Evolutionary conservation across 768 basidiomycete genomes (phyloP).

Genomic region (Naganishia kalamii): DNA sequence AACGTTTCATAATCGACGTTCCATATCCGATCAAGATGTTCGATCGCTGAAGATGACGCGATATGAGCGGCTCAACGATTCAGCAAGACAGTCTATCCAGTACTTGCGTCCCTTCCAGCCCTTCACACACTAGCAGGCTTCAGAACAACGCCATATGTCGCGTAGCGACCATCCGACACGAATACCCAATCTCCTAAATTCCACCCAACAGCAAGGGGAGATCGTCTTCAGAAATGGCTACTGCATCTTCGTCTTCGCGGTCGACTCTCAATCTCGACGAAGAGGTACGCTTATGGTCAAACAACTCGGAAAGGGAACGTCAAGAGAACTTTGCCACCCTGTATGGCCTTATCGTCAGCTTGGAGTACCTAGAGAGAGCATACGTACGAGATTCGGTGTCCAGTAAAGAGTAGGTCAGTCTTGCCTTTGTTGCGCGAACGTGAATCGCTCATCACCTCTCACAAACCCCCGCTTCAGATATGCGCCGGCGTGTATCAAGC

Average conservation of each 20-base stretch:
- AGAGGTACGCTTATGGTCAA: conserved; percentile 80
- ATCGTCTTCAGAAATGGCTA: no score
- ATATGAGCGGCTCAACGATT: no score
- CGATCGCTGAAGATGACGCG: no score
- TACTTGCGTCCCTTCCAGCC: no score
- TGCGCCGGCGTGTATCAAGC: conserved; percentile 85
- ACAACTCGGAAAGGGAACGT: conserved; percentile 81
- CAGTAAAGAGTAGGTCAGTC: conserved; percentile 71
- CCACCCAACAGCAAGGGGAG: no score
- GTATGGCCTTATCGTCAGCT: conserved; percentile 79
- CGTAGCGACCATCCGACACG: no score
- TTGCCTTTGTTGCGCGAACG: not conserved
- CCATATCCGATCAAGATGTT: no score
- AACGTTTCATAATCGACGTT: no score
- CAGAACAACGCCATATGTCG: no score
- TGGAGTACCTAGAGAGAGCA: conserved; percentile 92
- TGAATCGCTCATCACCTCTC: not conserved
- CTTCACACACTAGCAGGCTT: no score
- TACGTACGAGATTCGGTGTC: conserved; percentile 90
- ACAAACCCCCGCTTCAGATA: conserved; percentile 59
- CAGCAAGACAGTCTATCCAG: no score
- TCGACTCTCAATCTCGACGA: conserved; percentile 61
- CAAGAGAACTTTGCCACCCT: conserved; percentile 81
- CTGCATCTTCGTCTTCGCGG: not conserved
- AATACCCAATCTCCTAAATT: no score